These are phyloP conservation scores for Grosmannia serpens DNA, from an alignment of 2,329 filamentous ascomycete genomes.

Conservation along the genomic window DNA sequence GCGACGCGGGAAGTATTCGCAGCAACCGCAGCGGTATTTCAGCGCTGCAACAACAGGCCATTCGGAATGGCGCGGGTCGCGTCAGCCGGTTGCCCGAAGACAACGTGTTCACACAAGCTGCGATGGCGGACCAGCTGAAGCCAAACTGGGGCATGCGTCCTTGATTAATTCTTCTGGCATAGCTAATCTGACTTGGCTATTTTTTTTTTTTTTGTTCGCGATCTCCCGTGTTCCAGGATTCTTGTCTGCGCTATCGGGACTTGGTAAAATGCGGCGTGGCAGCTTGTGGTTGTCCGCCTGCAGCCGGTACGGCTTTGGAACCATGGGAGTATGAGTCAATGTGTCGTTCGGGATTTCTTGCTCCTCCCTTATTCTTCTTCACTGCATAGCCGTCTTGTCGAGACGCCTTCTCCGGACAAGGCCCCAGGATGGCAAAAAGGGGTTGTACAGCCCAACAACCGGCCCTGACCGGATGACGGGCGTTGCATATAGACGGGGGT, in stretches of 20 bases:
- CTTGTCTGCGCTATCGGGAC: not conserved
- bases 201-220: not conserved
- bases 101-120: constrained; percentile 64
- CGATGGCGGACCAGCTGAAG: constrained; percentile 50
- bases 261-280: not conserved
- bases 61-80: constrained; percentile 74
- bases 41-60: constrained; percentile 52
- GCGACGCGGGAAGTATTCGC: constrained; percentile 54
- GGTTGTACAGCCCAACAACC: not conserved
- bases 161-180: constrained; percentile 2
- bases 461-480: not conserved
- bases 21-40: constrained; percentile 74
- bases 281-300: not conserved
- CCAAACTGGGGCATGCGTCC: constrained; percentile 45
- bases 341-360: constrained; percentile 1
- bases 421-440: not conserved
- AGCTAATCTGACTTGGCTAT: not conserved
- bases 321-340: constrained; percentile 1
- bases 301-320: not conserved
- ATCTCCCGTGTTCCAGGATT: not conserved
- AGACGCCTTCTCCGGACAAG: not conserved
- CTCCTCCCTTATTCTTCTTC: not conserved
- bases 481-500: constrained; percentile 10
- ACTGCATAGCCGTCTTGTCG: not conserved
- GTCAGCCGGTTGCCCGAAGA: constrained; percentile 76